phyloP scores from a whole-genome alignment of 148 eudicot species.

The Dysphania ambrosioides region DNA sequence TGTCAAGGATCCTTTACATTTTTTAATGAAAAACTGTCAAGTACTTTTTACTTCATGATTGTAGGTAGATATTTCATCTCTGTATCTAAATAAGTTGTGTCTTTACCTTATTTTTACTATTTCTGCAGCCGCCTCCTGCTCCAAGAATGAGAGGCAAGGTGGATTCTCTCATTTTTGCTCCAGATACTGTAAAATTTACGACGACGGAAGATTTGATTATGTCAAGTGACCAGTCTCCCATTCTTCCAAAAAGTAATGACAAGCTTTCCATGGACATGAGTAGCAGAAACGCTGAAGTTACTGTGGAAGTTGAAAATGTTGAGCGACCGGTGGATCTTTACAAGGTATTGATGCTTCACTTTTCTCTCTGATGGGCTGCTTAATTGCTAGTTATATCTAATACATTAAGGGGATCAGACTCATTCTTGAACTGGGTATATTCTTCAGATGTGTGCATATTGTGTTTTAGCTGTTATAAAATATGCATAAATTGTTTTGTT shows the following conservation, averaged over 20 bases:
- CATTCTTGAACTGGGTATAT: background rate
- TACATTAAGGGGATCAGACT: too few relatives aligned
- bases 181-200: constrained; percentile 46
- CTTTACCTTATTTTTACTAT: constrained; percentile 4
- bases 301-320: constrained; percentile 70
- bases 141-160: constrained; percentile 79
- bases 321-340: constrained; percentile 95
- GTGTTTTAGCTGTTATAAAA: background rate
- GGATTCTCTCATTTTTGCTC: constrained; percentile 70
- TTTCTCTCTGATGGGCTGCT: background rate
- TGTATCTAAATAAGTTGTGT: background rate
- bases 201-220: constrained; percentile 35
- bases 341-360: constrained; percentile 50
- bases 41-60: background rate
- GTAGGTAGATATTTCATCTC: background rate
- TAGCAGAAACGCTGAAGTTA: constrained; percentile 37
- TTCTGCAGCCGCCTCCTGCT: constrained; percentile 67
- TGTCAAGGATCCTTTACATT: background rate
- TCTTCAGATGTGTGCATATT: background rate
- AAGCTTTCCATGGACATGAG: constrained; percentile 29
- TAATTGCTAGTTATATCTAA: background rate
- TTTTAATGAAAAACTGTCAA: background rate
- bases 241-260: constrained; percentile 23
- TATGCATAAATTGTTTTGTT: background rate
- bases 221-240: constrained; percentile 19